Evolutionary conservation across 441 rosid genomes (phyloP).

Genomic region (Aleurites moluccanus): DNA sequence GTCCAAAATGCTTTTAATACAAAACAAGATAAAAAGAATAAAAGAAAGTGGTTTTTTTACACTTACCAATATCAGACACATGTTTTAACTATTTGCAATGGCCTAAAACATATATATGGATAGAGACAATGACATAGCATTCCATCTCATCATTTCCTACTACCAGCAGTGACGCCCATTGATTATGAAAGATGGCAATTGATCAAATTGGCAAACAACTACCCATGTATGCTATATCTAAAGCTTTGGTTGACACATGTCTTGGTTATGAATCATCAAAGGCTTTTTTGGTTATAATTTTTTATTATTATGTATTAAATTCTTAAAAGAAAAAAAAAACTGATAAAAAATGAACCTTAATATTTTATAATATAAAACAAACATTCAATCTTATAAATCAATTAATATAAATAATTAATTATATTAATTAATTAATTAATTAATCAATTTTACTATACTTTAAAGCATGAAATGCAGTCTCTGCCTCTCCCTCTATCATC

Average conservation of each 20-base stretch:
- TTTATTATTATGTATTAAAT: too few species aligned
- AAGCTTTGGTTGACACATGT: conserved; percentile 12
- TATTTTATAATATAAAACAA: too few species aligned
- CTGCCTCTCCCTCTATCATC: neutral
- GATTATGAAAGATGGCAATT: conserved; percentile 19
- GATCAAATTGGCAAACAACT: conserved; percentile 5
- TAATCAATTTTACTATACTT: too few species aligned
- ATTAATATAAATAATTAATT: too few species aligned
- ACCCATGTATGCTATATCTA: neutral
- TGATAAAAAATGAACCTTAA: too few species aligned
- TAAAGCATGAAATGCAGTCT: too few species aligned
- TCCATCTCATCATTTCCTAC: conserved; percentile 21
- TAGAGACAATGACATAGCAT: conserved; percentile 20
- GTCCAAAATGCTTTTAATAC: neutral
- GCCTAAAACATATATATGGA: conserved; percentile 17
- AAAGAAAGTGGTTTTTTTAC: neutral
- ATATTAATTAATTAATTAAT: too few species aligned
- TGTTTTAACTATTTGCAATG: neutral
- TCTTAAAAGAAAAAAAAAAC: too few species aligned
- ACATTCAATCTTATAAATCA: too few species aligned
- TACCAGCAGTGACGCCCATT: conserved; percentile 17
- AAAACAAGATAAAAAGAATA: neutral
- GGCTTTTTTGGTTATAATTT: neutral
- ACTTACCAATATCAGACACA: neutral
- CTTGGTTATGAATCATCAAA: neutral